Base-by-base conservation (phyloP, 441 rosid species). In the Theobroma grandiflorum region DNA sequence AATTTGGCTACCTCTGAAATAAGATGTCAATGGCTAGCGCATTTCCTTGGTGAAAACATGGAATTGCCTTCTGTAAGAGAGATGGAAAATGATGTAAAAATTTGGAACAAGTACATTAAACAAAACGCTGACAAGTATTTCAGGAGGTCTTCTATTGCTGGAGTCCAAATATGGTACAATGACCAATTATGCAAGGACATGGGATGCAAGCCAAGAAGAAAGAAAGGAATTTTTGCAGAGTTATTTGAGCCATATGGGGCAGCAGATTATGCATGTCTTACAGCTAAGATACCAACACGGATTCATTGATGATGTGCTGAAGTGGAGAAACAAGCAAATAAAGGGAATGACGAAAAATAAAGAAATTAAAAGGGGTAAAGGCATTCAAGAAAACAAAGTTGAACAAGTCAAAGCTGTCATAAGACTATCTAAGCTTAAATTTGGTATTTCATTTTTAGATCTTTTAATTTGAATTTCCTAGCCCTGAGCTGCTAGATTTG, bases 131-230 rank as follows among this genome's bases (percentile, higher is more conserved):
- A 49, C 10, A 85, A 78, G 26, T 22, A 77, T 16, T 84, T 73
- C 81, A 72, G 59, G 40, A 83, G 84, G 53, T 64, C 81, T 1
- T 79, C 86, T 50, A 42, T 81, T 10, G 79, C 81, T 8, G 79
- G n/a, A 0, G 84, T 79, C 74, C 87, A 85, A 64, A 83, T 86
- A 40, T 77, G 80, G 72, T 68, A 81, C 83, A 79, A 86, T 50
- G 90, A 86, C 72, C 87, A 74, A 55, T 55, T 86, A 33, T 80
- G 87, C 84, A 79, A 33, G 47, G 88, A 87, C 84, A 89, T 86
- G 90, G 84, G 83, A 31, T 65, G 35, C 18, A 81, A 78, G 55
- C 82, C 88, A 4, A 77, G 77, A 50, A 87, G 90, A 82, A 89
- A 89, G 68, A 50, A 35, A 0, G 76, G 81, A n/a, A 11, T 83